Conservation (phyloP, 441 rosid species). For the Aleurites moluccanus region DNA sequence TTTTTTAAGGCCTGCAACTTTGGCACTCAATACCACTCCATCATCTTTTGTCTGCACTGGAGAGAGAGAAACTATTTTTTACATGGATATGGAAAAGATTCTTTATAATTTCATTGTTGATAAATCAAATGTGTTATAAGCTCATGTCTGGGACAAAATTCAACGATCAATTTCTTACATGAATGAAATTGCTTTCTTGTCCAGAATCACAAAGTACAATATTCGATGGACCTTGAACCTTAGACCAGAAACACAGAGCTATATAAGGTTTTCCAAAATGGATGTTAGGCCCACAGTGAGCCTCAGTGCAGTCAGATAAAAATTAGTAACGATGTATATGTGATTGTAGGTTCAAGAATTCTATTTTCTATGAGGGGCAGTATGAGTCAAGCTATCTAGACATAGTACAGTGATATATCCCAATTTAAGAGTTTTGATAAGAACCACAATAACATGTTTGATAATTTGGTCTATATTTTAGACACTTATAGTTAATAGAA, state of each 20-base stretch:
- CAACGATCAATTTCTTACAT: neutral
- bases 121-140: neutral
- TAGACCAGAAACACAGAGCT: neutral
- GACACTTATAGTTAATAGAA: neutral
- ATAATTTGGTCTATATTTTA: neutral
- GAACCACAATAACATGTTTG: neutral
- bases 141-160: neutral
- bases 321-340: too few relatives aligned
- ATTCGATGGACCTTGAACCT: neutral
- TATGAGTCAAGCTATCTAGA: neutral
- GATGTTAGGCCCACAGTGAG: too few relatives aligned
- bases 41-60: conserved; percentile 77
- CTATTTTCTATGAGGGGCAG: neutral
- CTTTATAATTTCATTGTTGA: conserved; percentile 4
- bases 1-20: conserved; percentile 35
- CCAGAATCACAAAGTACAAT: neutral
- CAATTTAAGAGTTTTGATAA: neutral
- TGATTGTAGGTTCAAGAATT: neutral
- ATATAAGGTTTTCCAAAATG: neutral
- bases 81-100: conserved; percentile 26
- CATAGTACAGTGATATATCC: neutral
- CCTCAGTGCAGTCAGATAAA: too few relatives aligned
- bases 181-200: neutral
- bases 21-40: conserved; percentile 35
- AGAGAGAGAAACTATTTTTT: conserved; percentile 40